A percentile compares a stretch with the other conserved stretches of the same genome.
Conservation (phyloP, 495 filamentous ascomycete species). For the Schizothecium vesticola region DNA sequence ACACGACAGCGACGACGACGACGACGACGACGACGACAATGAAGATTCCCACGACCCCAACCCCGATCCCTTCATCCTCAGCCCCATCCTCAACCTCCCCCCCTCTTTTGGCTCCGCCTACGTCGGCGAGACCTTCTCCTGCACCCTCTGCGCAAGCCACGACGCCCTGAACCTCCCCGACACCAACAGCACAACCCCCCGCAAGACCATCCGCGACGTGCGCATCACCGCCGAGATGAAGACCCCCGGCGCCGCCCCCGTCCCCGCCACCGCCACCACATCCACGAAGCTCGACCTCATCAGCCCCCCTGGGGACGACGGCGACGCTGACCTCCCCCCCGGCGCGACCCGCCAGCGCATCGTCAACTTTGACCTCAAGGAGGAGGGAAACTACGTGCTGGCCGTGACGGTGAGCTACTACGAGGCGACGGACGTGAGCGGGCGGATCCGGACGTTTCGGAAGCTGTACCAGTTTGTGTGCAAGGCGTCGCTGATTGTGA, state of each 20-base stretch:
- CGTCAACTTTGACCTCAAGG: conserved; percentile 79
- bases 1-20: background rate
- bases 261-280: conserved; percentile 2
- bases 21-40: background rate
- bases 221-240: conserved; percentile 91
- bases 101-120: conserved; percentile 91
- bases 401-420: conserved; percentile 94
- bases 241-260: conserved; percentile 51
- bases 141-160: conserved; percentile 91
- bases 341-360: conserved; percentile 77
- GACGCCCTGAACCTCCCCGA: conserved; percentile 46
- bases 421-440: conserved; percentile 57
- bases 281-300: conserved; percentile 10
- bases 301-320: background rate
- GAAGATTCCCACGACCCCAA: conserved; percentile 23
- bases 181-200: conserved; percentile 21
- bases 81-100: conserved; percentile 74
- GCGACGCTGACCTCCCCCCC: conserved; percentile 51
- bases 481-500: conserved; percentile 78
- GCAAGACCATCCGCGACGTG: conserved; percentile 63
- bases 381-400: conserved; percentile 88
- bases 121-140: conserved; percentile 91
- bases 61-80: conserved; percentile 43
- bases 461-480: conserved; percentile 97
- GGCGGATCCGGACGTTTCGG: conserved; percentile 77